Base-by-base conservation (phyloP, 1,284 basidiomycete genomes). In the Meripilus lineatus region DNA sequence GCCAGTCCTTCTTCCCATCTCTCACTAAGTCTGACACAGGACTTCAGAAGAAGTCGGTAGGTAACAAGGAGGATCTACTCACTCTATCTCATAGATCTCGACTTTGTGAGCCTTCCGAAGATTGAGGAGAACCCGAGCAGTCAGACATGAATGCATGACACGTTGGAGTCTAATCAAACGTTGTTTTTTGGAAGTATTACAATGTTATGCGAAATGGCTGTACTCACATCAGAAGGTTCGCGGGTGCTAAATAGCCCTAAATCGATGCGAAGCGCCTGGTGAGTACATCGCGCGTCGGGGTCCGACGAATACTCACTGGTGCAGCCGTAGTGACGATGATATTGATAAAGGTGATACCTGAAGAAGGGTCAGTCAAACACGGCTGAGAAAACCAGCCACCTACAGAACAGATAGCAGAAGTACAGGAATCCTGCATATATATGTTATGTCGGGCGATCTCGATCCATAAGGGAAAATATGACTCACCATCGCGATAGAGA, bases 181-280 rank as follows among this genome's bases (percentile, higher is more conserved):
- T n/a, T n/a, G n/a, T n/a, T n/a, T n/a, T n/a, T n/a, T n/a, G n/a
- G n/a, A n/a, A n/a, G n/a, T n/a, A n/a, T n/a, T n/a, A n/a, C n/a
- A n/a, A n/a, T n/a, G n/a, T n/a, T n/a, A n/a, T n/a, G n/a, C n/a
- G n/a, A n/a, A n/a, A n/a, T n/a, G n/a, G 17, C 23, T 5, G 15
- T 17, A 32, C 33, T 20, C 21, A 58, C 30, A 39, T 32, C 17
- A 49, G 44, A 38, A 51, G 4, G 30, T 44, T 39, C 44, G 50
- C 10, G 44, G 38, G 34, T 11, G 47, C 30, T 37, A n/a, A 18
- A 44, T 49, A n/a, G n/a, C n/a, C n/a, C n/a, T n/a, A n/a, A n/a
- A n/a, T n/a, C 17, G 45, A 40, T 6, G n/a, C n/a, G n/a, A n/a
- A n/a, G n/a, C n/a, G n/a, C n/a, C n/a, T n/a, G n/a, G n/a, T n/a